A percentile compares a stretch with the other conserved stretches of the same genome.
Evolutionary conservation across 1,139 yeast genomes (phyloP).

Genomic region (Debaryomycetaceae sp.): DNA sequence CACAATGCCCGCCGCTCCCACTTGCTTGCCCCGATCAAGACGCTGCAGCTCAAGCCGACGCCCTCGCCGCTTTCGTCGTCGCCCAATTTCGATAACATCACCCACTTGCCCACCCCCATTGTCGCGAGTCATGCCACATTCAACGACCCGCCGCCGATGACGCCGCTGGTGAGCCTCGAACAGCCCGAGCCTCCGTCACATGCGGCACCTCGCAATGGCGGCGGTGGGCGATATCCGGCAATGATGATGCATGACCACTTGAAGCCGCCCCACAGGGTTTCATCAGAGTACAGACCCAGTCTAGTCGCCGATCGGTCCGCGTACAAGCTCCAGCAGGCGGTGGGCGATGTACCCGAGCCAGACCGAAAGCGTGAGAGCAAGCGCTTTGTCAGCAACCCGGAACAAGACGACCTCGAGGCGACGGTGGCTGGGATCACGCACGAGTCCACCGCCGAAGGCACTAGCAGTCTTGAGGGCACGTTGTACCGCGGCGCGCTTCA

Average conservation of each 20-base stretch:
- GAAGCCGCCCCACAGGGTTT: constrained; percentile 23
- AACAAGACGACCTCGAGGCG: background rate
- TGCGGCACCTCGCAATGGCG: no score
- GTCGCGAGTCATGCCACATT: no score
- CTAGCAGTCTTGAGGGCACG: constrained; percentile 1
- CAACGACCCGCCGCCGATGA: no score
- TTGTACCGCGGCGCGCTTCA: constrained; percentile 12
- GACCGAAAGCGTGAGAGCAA: constrained; percentile 16
- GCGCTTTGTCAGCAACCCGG: constrained; percentile 9
- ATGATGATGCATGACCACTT: no score
- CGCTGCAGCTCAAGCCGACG: constrained; percentile 1
- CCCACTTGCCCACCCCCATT: constrained; percentile 7
- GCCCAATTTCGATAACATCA: constrained; percentile 7
- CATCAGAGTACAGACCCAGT: constrained; percentile 33
- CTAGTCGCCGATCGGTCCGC: constrained; percentile 13
- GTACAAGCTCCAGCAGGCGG: constrained; percentile 16
- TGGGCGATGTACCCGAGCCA: constrained; percentile 9
- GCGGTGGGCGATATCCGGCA: no score
- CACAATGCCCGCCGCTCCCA: background rate
- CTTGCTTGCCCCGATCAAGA: background rate
- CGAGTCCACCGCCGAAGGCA: background rate
- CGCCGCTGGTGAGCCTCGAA: no score
- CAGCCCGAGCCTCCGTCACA: no score
- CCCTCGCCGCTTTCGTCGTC: constrained; percentile 3
- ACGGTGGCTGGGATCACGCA: background rate